Conservation (phyloP, 192 early-diverging fungal genomes). For the Mortierella alpina region DNA sequence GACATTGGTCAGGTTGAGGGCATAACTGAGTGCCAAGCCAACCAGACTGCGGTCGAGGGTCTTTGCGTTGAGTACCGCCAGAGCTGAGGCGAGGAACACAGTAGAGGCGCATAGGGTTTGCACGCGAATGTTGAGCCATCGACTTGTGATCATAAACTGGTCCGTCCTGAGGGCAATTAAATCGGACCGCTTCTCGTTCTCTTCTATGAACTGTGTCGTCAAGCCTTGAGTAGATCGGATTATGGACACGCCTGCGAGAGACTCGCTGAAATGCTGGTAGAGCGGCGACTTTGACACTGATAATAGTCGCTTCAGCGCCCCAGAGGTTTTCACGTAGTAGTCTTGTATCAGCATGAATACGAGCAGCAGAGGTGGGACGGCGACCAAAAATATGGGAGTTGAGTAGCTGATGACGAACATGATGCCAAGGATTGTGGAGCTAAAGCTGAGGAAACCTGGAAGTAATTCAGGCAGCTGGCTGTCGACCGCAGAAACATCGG, state of each 20-base stretch:
- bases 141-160: constrained; percentile 68
- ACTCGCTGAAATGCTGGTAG: constrained; percentile 84
- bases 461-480: constrained; percentile 59
- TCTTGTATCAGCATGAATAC: constrained; percentile 68
- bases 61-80: constrained; percentile 61
- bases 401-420: constrained; percentile 69
- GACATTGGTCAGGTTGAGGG: constrained; percentile 78
- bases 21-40: constrained; percentile 84
- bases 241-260: constrained; percentile 77
- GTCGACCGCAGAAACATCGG: constrained; percentile 86
- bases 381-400: constrained; percentile 30
- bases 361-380: constrained; percentile 25
- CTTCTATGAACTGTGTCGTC: constrained; percentile 65
- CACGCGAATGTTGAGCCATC: constrained; percentile 83
- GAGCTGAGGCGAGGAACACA: constrained; percentile 67
- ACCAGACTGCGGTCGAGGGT: constrained; percentile 79
- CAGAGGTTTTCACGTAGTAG: constrained; percentile 75
- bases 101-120: constrained; percentile 75
- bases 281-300: constrained; percentile 76
- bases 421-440: constrained; percentile 60
- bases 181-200: constrained; percentile 53
- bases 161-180: neutral
- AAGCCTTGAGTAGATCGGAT: constrained; percentile 79
- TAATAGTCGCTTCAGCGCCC: constrained; percentile 87
- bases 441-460: constrained; percentile 59